Conservation (phyloP, 192 early-diverging fungal species). For the Backusella circina region DNA sequence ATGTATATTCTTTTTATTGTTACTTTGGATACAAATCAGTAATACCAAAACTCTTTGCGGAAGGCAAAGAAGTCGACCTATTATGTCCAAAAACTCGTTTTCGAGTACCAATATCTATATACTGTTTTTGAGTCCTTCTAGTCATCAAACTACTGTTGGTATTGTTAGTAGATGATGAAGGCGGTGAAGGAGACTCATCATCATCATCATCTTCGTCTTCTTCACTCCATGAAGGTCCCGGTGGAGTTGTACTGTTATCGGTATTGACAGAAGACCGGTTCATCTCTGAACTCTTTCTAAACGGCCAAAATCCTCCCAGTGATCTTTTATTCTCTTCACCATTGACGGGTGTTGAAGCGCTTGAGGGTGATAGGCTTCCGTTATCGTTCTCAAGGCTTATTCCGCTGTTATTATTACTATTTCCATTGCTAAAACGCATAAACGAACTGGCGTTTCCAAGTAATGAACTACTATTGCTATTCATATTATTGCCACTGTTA, state of each 20-base stretch:
- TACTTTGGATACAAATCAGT: not conserved
- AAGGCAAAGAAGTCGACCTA: slow-evolving; percentile 6
- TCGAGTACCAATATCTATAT: not conserved
- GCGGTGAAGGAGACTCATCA: not conserved
- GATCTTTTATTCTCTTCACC: not conserved
- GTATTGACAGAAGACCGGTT: not conserved
- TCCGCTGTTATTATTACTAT: not conserved
- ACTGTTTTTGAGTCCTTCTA: not conserved
- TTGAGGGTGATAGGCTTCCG: not conserved
- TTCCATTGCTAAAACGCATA: not conserved
- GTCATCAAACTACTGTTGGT: not conserved
- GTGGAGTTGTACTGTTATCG: not conserved
- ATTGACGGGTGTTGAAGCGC: not conserved
- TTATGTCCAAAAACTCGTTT: slow-evolving; percentile 6
- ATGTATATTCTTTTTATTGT: not conserved
- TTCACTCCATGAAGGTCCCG: slow-evolving; percentile 2
- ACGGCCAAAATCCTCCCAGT: slow-evolving; percentile 11
- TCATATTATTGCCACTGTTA: not conserved
- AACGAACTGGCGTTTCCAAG: slow-evolving; percentile 1
- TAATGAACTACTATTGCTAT: not conserved
- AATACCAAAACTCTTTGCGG: not conserved
- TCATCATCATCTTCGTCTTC: slow-evolving; percentile 17
- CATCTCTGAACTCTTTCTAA: slow-evolving; percentile 8
- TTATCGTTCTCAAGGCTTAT: not conserved
- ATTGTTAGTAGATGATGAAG: not conserved